phyloP scores from a whole-genome alignment of 495 filamentous ascomycete genomes.

The Penicillium steckii region DNA sequence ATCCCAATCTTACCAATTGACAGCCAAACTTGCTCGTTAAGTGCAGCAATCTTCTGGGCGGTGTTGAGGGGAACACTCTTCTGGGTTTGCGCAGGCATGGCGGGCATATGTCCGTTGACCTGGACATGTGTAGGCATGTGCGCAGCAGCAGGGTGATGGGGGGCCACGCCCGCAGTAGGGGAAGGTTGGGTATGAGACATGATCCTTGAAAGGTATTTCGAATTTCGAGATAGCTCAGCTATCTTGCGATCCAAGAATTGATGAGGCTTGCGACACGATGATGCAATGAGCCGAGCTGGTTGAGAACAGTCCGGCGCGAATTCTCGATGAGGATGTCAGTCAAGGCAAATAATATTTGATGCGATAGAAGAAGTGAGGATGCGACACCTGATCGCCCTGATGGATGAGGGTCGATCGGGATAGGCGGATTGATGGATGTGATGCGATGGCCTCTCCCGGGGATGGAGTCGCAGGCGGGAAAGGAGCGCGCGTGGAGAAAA shows the following conservation, averaged over 20 bases:
- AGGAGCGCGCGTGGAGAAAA: conserved; percentile 5
- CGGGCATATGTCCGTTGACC: conserved; percentile 51
- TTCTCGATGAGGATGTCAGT: background rate
- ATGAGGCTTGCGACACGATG: conserved; percentile 40
- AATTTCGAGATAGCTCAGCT: conserved; percentile 5
- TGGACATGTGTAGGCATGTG: conserved; percentile 48
- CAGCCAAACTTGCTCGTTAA: conserved; percentile 91
- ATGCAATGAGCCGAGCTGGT: conserved; percentile 29
- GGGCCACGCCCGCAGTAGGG: conserved; percentile 48
- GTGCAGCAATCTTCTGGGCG: conserved; percentile 57
- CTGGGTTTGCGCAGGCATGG: conserved; percentile 52
- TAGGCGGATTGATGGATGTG: conserved; percentile 3
- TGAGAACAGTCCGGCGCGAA: conserved; percentile 1
- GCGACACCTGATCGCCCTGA: conserved; percentile 3
- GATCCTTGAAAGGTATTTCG: conserved; percentile 3
- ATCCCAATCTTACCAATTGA: conserved; percentile 68
- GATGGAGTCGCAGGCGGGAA: conserved; percentile 5
- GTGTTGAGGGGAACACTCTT: conserved; percentile 50
- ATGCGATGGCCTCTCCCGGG: conserved; percentile 2
- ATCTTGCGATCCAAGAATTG: conserved; percentile 18
- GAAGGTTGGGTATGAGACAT: conserved; percentile 55
- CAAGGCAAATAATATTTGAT: background rate
- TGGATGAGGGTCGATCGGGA: conserved; percentile 4
- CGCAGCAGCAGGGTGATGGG: conserved; percentile 41
- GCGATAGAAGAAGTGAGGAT: background rate